These are phyloP conservation scores for Fraxinus excelsior DNA, from an alignment of 257 asterid species.

Conservation along the genomic window DNA sequence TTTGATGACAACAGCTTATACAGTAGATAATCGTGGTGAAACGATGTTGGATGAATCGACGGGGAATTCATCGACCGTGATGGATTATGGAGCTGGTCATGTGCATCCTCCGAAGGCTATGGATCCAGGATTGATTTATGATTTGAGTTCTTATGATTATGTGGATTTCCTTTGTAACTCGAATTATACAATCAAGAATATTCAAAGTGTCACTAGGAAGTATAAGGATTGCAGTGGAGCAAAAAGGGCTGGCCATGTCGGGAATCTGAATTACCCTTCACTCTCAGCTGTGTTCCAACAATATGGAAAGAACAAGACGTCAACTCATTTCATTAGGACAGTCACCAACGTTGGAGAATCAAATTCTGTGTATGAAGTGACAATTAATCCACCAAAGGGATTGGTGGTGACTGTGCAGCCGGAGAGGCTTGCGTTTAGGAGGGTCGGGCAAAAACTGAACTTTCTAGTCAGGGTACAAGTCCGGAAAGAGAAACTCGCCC, in stretches of 20 bases:
- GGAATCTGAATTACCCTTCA: slow-evolving; percentile 83
- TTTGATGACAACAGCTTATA: slow-evolving; percentile 85
- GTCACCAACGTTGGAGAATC: slow-evolving; percentile 82
- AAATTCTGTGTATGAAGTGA: slow-evolving; percentile 52
- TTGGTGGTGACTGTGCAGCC: slow-evolving; percentile 70
- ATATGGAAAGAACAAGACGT: slow-evolving; percentile 60
- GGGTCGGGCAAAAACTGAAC: slow-evolving; percentile 79
- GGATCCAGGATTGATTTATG: slow-evolving; percentile 85
- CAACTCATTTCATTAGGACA: slow-evolving; percentile 74
- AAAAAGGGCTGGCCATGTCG: slow-evolving; percentile 70
- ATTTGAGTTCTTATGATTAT: slow-evolving; percentile 61
- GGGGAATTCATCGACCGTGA: slow-evolving; percentile 66
- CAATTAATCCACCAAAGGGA: slow-evolving; percentile 48
- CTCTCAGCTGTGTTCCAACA: slow-evolving; percentile 70
- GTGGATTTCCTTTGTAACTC: slow-evolving; percentile 79
- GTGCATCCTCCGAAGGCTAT: slow-evolving; percentile 89
- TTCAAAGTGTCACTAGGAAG: slow-evolving; percentile 53
- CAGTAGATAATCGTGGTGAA: slow-evolving; percentile 59
- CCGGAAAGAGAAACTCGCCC: slow-evolving; percentile 54
- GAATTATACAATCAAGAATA: slow-evolving; percentile 67
- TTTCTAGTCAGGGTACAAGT: slow-evolving; percentile 69
- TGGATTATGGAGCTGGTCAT: slow-evolving; percentile 91
- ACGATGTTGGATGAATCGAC: slow-evolving; percentile 79
- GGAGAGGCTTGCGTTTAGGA: slow-evolving; percentile 59
- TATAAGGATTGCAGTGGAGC: slow-evolving; percentile 62